These are phyloP conservation scores for Globisporangium nodosum DNA, from an alignment of 352 stramenopile species.

Conservation along the genomic window DNA sequence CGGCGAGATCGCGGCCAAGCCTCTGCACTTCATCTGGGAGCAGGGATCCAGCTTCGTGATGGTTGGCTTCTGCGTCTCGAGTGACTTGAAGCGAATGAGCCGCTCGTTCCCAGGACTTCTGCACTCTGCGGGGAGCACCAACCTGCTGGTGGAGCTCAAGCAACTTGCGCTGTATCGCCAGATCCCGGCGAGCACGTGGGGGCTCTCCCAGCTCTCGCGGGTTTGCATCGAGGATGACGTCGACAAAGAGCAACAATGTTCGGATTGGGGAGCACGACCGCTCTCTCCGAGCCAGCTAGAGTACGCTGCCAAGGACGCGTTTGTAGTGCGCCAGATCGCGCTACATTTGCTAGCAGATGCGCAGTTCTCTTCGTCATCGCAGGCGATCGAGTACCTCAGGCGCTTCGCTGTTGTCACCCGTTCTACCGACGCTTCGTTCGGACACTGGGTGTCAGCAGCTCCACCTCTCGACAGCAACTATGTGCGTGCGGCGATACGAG, in stretches of 20 bases:
- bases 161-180: slow-evolving; percentile 40
- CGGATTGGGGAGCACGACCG: slow-evolving; percentile 44
- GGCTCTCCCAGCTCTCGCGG: slow-evolving; percentile 38
- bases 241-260: slow-evolving; percentile 63
- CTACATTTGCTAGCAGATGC: slow-evolving; percentile 45
- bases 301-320: slow-evolving; percentile 57
- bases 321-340: slow-evolving; percentile 35
- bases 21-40: slow-evolving; percentile 36
- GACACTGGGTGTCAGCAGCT: slow-evolving; percentile 17
- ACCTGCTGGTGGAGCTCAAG: slow-evolving; percentile 48
- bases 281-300: slow-evolving; percentile 32
- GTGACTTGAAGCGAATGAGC: slow-evolving; percentile 42
- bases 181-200: slow-evolving; percentile 43
- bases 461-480: slow-evolving; percentile 19
- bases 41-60: slow-evolving; percentile 25
- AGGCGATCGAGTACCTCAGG: slow-evolving; percentile 11
- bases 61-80: slow-evolving; percentile 51
- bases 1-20: slow-evolving; percentile 22
- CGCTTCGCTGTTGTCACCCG: slow-evolving; percentile 20
- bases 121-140: neutral
- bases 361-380: neutral
- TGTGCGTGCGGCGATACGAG: slow-evolving; percentile 28
- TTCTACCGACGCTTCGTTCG: slow-evolving; percentile 5
- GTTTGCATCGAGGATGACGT: slow-evolving; percentile 33
- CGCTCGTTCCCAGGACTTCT: slow-evolving; percentile 40